Evolutionary conservation across 2,329 filamentous ascomycete species (phyloP).

Genomic region (Fusarium duplospermum): DNA sequence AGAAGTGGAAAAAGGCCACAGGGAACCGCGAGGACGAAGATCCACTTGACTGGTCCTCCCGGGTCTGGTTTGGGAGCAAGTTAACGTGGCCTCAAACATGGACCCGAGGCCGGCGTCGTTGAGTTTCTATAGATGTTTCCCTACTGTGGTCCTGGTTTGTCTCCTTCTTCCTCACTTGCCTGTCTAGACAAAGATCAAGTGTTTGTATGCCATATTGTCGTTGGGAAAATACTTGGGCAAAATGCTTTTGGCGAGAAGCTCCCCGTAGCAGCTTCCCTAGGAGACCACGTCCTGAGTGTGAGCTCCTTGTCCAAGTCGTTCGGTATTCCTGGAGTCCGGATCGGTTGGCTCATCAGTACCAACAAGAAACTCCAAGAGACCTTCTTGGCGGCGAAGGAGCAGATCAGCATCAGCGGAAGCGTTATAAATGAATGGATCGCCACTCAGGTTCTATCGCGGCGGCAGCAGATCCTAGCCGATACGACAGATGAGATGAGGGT

Average conservation of each 20-base stretch:
- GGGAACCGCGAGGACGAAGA: not conserved
- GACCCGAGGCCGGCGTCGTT: not conserved
- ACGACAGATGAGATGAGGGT: constrained; percentile 33
- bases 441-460: constrained; percentile 34
- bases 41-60: not conserved
- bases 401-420: constrained; percentile 40
- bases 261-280: constrained; percentile 25
- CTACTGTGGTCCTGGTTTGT: not conserved
- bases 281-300: constrained; percentile 35
- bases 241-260: constrained; percentile 13
- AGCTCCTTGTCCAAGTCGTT: constrained; percentile 40
- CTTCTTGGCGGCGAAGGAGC: constrained; percentile 41
- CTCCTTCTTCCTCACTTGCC: not conserved
- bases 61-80: not conserved
- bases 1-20: not conserved
- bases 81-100: not conserved
- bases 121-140: not conserved
- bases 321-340: constrained; percentile 37
- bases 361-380: constrained; percentile 31
- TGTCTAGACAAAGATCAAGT: not conserved
- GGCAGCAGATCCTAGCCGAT: constrained; percentile 7
- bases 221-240: too few relatives aligned
- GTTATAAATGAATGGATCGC: constrained; percentile 38
- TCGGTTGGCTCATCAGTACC: constrained; percentile 35
- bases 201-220: too few relatives aligned